Conservation (phyloP, 768 basidiomycete species). For the Mycena maculata region DNA sequence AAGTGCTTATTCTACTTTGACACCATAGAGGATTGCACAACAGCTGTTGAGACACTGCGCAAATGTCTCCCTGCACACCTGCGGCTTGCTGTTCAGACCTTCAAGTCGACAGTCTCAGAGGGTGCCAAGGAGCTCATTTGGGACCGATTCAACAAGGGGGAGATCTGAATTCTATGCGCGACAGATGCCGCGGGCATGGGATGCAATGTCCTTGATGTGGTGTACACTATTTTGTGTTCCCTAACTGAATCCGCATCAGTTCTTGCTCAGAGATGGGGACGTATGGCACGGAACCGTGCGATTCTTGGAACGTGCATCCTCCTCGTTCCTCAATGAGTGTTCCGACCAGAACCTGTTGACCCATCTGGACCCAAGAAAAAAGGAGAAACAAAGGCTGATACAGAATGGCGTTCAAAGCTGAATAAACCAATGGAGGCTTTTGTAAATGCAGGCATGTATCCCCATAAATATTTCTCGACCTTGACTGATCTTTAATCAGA, state of each 20-base stretch:
- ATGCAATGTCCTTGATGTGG: conserved; percentile 36
- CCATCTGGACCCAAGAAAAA: not conserved
- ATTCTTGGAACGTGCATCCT: conserved; percentile 10
- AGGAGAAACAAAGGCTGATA: not conserved
- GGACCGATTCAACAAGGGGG: conserved; percentile 34
- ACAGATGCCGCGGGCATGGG: conserved; percentile 41
- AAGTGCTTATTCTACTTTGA: conserved; percentile 40
- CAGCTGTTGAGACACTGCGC: conserved; percentile 30
- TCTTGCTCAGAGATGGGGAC: conserved; percentile 8
- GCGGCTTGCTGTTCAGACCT: conserved; percentile 35
- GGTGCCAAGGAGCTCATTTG: conserved; percentile 32
- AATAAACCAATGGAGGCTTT: not conserved
- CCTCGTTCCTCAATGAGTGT: not conserved
- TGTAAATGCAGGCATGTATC: not conserved
- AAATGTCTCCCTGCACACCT: conserved; percentile 38
- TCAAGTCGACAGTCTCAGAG: conserved; percentile 35
- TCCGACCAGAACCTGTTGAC: conserved; percentile 11
- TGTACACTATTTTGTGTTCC: conserved; percentile 6
- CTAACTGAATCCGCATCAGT: not conserved
- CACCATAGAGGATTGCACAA: conserved; percentile 25
- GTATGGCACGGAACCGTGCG: not conserved
- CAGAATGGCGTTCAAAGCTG: conserved; percentile 1
- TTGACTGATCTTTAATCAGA: not conserved
- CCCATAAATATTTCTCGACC: not conserved
- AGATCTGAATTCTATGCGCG: conserved; percentile 33